These are phyloP conservation scores for Sungouiozyma intestinalis DNA, from an alignment of 805 yeast species.

Conservation along the genomic window DNA sequence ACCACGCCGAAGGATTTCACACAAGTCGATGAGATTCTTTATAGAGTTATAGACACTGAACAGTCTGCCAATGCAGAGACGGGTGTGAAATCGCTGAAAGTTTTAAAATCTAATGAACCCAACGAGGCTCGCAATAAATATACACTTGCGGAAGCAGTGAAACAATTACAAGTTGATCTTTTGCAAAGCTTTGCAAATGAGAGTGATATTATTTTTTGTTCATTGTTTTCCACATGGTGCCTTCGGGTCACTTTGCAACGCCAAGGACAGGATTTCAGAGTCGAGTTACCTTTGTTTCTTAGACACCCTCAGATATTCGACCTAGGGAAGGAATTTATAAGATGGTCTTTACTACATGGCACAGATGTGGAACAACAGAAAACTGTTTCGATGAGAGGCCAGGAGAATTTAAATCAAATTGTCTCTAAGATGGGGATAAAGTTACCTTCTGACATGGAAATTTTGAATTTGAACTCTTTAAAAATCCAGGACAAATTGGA, in stretches of 20 bases:
- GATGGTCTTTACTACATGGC: conserved; percentile 53
- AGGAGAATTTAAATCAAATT: no score
- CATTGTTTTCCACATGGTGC: conserved; percentile 55
- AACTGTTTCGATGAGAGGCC: not conserved
- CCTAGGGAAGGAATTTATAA: conserved; percentile 57
- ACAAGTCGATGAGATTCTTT: conserved; percentile 58
- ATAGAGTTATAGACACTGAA: conserved; percentile 50
- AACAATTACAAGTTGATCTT: conserved; percentile 37
- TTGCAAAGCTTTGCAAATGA: conserved; percentile 29
- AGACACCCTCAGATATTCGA: conserved; percentile 73
- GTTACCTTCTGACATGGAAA: no score
- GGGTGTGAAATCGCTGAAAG: conserved; percentile 40
- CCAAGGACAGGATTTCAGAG: conserved; percentile 69
- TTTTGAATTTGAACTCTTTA: no score
- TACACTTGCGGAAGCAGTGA: conserved; percentile 51
- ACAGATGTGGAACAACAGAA: not conserved
- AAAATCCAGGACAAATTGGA: not conserved
- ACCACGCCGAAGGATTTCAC: conserved; percentile 45
- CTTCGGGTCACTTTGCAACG: conserved; percentile 68
- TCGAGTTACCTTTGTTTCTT: conserved; percentile 61
- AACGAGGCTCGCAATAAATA: conserved; percentile 57
- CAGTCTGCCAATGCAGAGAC: no score
- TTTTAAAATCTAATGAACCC: not conserved
- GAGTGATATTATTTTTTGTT: conserved; percentile 52
- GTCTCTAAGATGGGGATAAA: no score